Evolutionary conservation across 2,329 filamentous ascomycete species (phyloP).

Genomic region (Zasmidium cellare): DNA sequence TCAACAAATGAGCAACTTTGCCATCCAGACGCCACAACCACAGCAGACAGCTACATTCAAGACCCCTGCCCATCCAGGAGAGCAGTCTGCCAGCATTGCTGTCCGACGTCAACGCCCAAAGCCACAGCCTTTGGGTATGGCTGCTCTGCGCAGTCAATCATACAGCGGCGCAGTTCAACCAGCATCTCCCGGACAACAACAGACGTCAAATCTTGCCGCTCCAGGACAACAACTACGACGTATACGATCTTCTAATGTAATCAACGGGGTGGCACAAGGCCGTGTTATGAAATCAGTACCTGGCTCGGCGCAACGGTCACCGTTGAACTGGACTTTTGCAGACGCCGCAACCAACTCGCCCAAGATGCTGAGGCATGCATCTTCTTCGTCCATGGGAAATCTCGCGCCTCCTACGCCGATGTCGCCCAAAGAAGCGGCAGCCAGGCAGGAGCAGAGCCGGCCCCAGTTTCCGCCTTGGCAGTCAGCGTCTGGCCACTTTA

Average conservation of each 20-base stretch:
- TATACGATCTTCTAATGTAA: constrained; percentile 49
- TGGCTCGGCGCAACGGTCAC: constrained; percentile 50
- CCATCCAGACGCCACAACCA: constrained; percentile 34
- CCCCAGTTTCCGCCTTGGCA: constrained; percentile 44
- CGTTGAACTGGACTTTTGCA: constrained; percentile 46
- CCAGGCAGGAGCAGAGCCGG: constrained; percentile 24
- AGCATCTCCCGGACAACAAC: constrained; percentile 45
- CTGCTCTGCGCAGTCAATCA: constrained; percentile 43
- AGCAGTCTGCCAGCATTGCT: constrained; percentile 38
- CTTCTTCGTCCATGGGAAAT: constrained; percentile 33
- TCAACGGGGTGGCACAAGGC: constrained; percentile 41
- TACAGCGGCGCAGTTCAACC: constrained; percentile 39
- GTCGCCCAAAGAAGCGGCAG: constrained; percentile 42
- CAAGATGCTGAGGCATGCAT: constrained; percentile 42
- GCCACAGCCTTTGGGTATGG: constrained; percentile 45
- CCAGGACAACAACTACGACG: constrained; percentile 63
- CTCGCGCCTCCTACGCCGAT: constrained; percentile 51
- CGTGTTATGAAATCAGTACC: constrained; percentile 48
- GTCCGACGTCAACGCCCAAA: constrained; percentile 39
- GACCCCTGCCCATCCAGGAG: constrained; percentile 35
- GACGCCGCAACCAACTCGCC: constrained; percentile 48
- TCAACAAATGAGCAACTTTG: constrained; percentile 38
- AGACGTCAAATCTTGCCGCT: constrained; percentile 60
- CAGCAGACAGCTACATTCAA: constrained; percentile 33
- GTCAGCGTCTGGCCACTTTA: constrained; percentile 27